These are phyloP conservation scores for Aspergillus hortae DNA, from an alignment of 2,329 filamentous ascomycete species.

Conservation along the genomic window DNA sequence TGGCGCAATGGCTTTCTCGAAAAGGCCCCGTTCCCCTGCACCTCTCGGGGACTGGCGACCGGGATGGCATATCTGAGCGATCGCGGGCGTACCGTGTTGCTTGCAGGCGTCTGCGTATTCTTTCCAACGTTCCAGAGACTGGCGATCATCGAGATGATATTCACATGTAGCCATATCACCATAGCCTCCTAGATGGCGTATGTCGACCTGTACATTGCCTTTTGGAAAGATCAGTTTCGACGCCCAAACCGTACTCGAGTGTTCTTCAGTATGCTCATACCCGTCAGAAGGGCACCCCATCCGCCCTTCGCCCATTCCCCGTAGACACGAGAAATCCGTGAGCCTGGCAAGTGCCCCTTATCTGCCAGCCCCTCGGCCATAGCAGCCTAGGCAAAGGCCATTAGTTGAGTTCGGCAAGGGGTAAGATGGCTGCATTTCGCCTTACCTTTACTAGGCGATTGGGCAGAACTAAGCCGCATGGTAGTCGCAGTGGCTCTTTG, in stretches of 20 bases:
- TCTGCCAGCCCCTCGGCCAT: conserved; percentile 7
- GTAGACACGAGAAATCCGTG: conserved; percentile 2
- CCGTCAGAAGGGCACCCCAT: conserved; percentile 6
- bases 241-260: neutral
- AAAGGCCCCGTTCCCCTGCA: conserved; percentile 24
- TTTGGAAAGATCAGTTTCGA: neutral
- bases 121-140: conserved; percentile 4
- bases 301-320: conserved; percentile 4
- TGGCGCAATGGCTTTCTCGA: conserved; percentile 20
- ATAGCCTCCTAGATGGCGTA: conserved; percentile 1
- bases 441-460: conserved; percentile 7
- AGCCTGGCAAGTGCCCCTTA: neutral
- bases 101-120: conserved; percentile 12
- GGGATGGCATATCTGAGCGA: conserved; percentile 38
- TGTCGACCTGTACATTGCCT: conserved; percentile 8
- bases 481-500: conserved; percentile 3
- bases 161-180: neutral
- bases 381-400: neutral
- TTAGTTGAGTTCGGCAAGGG: neutral
- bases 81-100: conserved; percentile 28
- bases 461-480: conserved; percentile 5
- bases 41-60: conserved; percentile 34
- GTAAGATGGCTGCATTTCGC: neutral
- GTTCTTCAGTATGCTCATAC: neutral
- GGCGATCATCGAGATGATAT: neutral